Base-by-base conservation (phyloP, 108 stramenopile genomes). In the Chaetoceros tenuissimus region DNA sequence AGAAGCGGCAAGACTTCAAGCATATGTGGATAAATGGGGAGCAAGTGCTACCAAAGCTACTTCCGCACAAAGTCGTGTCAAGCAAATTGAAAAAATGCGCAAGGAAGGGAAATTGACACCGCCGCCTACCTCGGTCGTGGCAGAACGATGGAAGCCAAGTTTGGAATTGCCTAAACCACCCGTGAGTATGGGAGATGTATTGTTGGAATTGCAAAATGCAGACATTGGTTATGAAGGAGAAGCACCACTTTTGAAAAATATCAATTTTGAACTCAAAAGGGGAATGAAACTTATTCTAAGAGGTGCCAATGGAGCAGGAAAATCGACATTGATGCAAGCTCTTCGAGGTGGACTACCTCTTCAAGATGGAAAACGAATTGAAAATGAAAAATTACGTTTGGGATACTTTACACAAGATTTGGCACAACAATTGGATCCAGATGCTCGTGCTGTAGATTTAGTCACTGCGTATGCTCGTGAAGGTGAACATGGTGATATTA, bases 271-370 rank as follows among this genome's bases (percentile, higher is more conserved):
- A 3, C 68, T 85, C n/a, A 46, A 56, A 31, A 51, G 78, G 52
- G 88, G 85, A 10, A 85, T 82, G 79, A 81, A 80, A 18, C n/a
- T 85, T 24, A 51, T 92, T 20, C 25, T 94, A 2, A 69, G 76
- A 61, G 94, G 70, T 46, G 87, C 66, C 3, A 97, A 97, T 55
- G 96, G 96, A 18, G 90, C 89, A 7, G 93, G 96, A 5, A 98
- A 98, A 52, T 75, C 78, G 10, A 96, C 97, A 0, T 53, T 95
- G 29, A 48, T 98, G 51, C 72, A 91, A 51, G 77, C 94, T 0
- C 61, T 98, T 10, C 64, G 95, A 49, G 94, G 92, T 18, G 77
- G 63, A 7, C 53, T 89, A 28, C 88, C 85, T 0, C 57, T 88
- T 20, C 43, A 85, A 3, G 46, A 52, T 22, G 91, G 92, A 34